Evolutionary conservation across 2,329 filamentous ascomycete genomes (phyloP).

Genomic region (Fusarium luffae): DNA sequence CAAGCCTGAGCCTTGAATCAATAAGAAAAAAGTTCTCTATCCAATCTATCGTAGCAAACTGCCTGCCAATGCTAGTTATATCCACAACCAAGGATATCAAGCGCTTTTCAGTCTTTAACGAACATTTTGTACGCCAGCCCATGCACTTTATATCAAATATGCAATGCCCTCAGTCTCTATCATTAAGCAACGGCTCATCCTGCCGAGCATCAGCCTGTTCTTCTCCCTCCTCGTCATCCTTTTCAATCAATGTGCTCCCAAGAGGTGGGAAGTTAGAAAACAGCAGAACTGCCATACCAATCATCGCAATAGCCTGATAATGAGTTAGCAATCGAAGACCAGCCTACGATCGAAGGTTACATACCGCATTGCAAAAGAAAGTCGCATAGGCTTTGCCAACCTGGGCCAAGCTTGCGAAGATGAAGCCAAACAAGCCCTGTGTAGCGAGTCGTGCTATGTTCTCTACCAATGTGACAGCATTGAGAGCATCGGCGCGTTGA

Average conservation of each 20-base stretch:
- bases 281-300: slow-evolving; percentile 55
- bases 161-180: not conserved
- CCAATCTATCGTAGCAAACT: too few relatives aligned
- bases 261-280: slow-evolving; percentile 57
- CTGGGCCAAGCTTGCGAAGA: slow-evolving; percentile 72
- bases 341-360: slow-evolving; percentile 18
- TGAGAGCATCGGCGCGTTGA: slow-evolving; percentile 73
- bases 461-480: slow-evolving; percentile 76
- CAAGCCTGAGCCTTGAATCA: too few relatives aligned
- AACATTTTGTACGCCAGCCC: not conserved
- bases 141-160: not conserved
- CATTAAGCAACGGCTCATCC: slow-evolving; percentile 1
- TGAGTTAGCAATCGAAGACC: slow-evolving; percentile 6
- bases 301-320: slow-evolving; percentile 61
- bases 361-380: slow-evolving; percentile 74
- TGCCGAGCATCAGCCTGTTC: not conserved
- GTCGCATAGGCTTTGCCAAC: slow-evolving; percentile 70
- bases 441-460: slow-evolving; percentile 74
- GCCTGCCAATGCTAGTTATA: too few relatives aligned
- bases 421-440: slow-evolving; percentile 72
- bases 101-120: too few relatives aligned
- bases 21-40: too few relatives aligned
- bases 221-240: slow-evolving; percentile 17
- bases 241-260: slow-evolving; percentile 52
- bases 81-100: too few relatives aligned